Evolutionary conservation across 2,329 filamentous ascomycete species (phyloP), one percentile per base, ranked within the genome.

Genomic region (Xylariaceae sp.): DNA sequence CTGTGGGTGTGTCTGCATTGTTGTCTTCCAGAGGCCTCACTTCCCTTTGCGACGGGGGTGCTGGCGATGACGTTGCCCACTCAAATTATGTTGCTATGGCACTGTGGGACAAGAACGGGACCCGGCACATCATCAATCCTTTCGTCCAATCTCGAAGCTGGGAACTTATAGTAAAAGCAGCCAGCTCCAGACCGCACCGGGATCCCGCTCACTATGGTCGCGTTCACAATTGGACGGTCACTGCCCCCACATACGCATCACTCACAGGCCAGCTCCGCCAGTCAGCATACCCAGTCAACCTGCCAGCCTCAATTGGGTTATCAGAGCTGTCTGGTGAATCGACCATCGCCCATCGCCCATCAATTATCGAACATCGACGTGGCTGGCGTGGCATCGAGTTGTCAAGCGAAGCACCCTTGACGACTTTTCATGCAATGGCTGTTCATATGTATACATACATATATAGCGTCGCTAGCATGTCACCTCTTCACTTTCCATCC

Each of bases 11-110:
- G 35, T 6, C 35, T 11, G 35, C 35, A 19, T 19, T 19, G 19
- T 19, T 19, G 19, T 19, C 19, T 19, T 19, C 19, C 19, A 19
- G 19, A 19, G 19, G 19, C 19, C 19, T 37, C 12, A 11, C 35
- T 37, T 7, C 35, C 35, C 8, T 37, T 11, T 7, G 3, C 35
- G 5, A 6, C 12, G 35, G 8, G 35, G 35, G 8, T 37, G 50
- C 61, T 58, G 60, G 59, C 61, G 58, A 62, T 64, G 64, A 66
- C 63, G 58, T 59, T 56, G 59, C 55, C 59, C 55, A 51, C 54
- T 56, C 49, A 55, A 29, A 0, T 40, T 27, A 9, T 40, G 19
- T 19, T 19, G 19, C 19, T 19, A 11, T 32, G 42, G 32, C 29
- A 12, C 37, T 47, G 31, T 47, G 55, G 55, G 57, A 56, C 52